Percentiles rank a stretch among this genome's conserved stretches.
Conservation (phyloP, 352 stramenopile genomes). For the Phytophthora melonis region DNA sequence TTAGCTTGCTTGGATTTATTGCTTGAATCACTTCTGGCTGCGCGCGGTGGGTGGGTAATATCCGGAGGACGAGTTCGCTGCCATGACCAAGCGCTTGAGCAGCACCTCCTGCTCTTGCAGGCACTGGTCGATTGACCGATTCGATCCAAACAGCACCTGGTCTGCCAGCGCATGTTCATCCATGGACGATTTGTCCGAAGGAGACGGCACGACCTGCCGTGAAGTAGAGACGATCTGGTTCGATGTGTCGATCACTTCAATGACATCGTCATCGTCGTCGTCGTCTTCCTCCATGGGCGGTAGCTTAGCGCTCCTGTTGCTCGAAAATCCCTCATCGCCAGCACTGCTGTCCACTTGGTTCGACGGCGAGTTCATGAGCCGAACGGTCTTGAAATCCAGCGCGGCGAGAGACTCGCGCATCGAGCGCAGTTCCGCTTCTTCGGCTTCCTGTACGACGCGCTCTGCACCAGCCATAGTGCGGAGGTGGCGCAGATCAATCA, state of each 20-base stretch:
- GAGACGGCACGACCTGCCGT: constrained; percentile 47
- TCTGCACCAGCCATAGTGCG: constrained; percentile 46
- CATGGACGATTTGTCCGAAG: constrained; percentile 29
- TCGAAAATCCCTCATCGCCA: constrained; percentile 17
- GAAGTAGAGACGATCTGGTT: constrained; percentile 34
- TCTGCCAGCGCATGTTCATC: constrained; percentile 18
- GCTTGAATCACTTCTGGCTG: constrained; percentile 24
- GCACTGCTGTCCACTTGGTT: constrained; percentile 10
- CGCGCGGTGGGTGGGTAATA: constrained; percentile 37
- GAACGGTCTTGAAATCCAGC: constrained; percentile 39
- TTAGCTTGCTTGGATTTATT: constrained; percentile 23
- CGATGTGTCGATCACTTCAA: constrained; percentile 31
- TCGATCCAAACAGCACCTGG: constrained; percentile 34
- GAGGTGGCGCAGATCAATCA: constrained; percentile 50
- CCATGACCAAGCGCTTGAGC: constrained; percentile 45
- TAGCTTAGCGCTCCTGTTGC: constrained; percentile 28
- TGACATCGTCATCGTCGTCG: constrained; percentile 36
- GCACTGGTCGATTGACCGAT: constrained; percentile 42
- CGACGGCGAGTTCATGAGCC: constrained; percentile 25
- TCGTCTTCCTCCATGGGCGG: constrained; percentile 40
- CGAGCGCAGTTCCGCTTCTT: constrained; percentile 42
- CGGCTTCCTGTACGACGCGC: constrained; percentile 43
- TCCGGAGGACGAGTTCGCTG: constrained; percentile 41
- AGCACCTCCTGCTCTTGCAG: constrained; percentile 49
- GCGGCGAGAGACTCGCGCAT: constrained; percentile 47